Conservation (phyloP, 2,329 filamentous ascomycete genomes). For the Proliferodiscus dingleyae region DNA sequence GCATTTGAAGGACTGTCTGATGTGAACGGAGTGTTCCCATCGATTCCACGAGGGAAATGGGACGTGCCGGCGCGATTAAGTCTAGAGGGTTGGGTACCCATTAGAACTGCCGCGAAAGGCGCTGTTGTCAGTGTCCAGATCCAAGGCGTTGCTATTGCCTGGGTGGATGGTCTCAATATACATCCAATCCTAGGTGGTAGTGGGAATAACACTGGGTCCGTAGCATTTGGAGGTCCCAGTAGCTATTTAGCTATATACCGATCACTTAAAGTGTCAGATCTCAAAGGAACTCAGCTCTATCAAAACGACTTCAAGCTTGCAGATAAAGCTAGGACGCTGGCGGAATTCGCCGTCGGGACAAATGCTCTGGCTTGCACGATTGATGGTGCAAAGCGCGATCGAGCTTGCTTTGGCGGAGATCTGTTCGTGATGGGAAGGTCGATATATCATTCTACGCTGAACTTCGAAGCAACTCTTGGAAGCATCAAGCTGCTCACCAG, state of each 20-base stretch:
- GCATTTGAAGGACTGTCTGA: slow-evolving; percentile 20
- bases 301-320: slow-evolving; percentile 10
- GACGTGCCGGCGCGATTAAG: slow-evolving; percentile 1
- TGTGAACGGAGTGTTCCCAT: slow-evolving; percentile 18
- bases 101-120: slow-evolving; percentile 10
- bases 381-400: slow-evolving; percentile 55
- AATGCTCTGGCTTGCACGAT: slow-evolving; percentile 21
- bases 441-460: slow-evolving; percentile 18
- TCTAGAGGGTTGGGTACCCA: slow-evolving; percentile 11
- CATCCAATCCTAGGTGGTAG: slow-evolving; percentile 19
- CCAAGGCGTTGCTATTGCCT: slow-evolving; percentile 8
- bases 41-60: slow-evolving; percentile 14
- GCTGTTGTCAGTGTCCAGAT: slow-evolving; percentile 7
- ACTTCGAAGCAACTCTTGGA: slow-evolving; percentile 17
- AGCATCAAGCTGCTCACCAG: slow-evolving; percentile 21
- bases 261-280: slow-evolving; percentile 10
- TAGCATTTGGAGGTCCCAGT: slow-evolving; percentile 21
- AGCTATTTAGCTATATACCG: slow-evolving; percentile 13
- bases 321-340: slow-evolving; percentile 14
- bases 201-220: slow-evolving; percentile 20
- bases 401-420: slow-evolving; percentile 56
- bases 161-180: slow-evolving; percentile 8
- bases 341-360: slow-evolving; percentile 19
- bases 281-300: slow-evolving; percentile 9
- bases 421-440: slow-evolving; percentile 22